phyloP scores from a whole-genome alignment of 225 moss, liverwort and hornwort species.

The Physcomitrium patens region DNA sequence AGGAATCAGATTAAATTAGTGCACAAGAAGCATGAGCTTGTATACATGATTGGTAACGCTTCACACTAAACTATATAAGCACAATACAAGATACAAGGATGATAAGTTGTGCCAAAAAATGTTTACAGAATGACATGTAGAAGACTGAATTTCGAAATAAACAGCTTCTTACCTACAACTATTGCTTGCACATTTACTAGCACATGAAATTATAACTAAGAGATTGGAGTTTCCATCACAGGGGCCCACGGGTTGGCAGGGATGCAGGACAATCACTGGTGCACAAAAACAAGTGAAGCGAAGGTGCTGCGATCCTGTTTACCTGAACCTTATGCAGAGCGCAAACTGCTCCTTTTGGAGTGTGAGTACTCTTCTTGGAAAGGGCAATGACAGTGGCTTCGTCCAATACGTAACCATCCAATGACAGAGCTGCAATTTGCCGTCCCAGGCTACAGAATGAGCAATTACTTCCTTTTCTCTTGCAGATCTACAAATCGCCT shows the following conservation, averaged over 20 bases:
- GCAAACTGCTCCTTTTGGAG: constrained; percentile 23
- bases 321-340: constrained; percentile 51
- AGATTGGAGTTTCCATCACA: constrained; percentile 31
- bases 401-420: constrained; percentile 42
- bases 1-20: not conserved
- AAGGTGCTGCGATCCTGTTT: constrained; percentile 36
- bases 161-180: too few species aligned
- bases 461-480: not conserved
- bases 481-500: constrained; percentile 31
- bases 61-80: too few species aligned
- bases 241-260: constrained; percentile 11
- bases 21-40: too few species aligned
- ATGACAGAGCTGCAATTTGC: constrained; percentile 21
- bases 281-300: constrained; percentile 18
- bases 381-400: constrained; percentile 33
- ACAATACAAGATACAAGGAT: too few species aligned
- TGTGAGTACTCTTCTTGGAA: constrained; percentile 24
- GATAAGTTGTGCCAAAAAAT: too few species aligned
- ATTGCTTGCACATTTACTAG: too few species aligned
- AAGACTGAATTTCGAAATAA: too few species aligned
- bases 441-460: constrained; percentile 26
- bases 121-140: too few species aligned
- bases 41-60: too few species aligned
- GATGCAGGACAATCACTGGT: constrained; percentile 13
- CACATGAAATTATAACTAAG: too few species aligned